Conservation (phyloP, 495 filamentous ascomycete genomes). For the Xylaria palmicola region DNA sequence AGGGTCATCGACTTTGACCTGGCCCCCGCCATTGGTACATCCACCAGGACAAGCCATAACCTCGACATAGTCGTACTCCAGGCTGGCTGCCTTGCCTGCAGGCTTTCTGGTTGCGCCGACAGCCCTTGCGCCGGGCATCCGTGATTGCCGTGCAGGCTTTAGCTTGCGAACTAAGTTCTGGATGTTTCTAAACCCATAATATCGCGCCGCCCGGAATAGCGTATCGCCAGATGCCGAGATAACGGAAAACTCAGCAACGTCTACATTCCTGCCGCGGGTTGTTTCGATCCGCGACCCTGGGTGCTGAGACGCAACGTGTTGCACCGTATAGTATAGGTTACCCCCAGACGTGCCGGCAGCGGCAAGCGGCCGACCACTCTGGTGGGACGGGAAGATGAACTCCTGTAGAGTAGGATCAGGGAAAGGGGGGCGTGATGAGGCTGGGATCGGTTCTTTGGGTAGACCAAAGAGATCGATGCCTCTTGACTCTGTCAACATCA, state of each 20-base stretch:
- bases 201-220: constrained; percentile 79
- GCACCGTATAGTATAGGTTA: constrained; percentile 78
- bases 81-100: constrained; percentile 38
- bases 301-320: constrained; percentile 64
- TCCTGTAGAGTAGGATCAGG: constrained; percentile 66
- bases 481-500: constrained; percentile 80
- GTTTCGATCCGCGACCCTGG: constrained; percentile 66
- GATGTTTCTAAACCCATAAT: constrained; percentile 97
- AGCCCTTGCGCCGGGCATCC: constrained; percentile 71
- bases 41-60: constrained; percentile 99
- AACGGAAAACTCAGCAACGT: constrained; percentile 81
- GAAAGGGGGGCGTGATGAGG: constrained; percentile 46
- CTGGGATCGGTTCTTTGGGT: constrained; percentile 53
- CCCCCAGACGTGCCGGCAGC: constrained; percentile 78
- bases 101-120: constrained; percentile 47
- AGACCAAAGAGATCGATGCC: constrained; percentile 69
- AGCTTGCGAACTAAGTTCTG: constrained; percentile 91
- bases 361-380: constrained; percentile 30
- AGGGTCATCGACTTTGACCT: constrained; percentile 85
- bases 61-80: constrained; percentile 86
- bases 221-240: constrained; percentile 51
- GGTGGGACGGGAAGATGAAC: constrained; percentile 63
- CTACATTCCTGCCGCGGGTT: constrained; percentile 78
- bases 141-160: constrained; percentile 71
- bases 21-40: constrained; percentile 95